Conservation (phyloP, 1,284 basidiomycete genomes). For the Leccinum ponderosum region DNA sequence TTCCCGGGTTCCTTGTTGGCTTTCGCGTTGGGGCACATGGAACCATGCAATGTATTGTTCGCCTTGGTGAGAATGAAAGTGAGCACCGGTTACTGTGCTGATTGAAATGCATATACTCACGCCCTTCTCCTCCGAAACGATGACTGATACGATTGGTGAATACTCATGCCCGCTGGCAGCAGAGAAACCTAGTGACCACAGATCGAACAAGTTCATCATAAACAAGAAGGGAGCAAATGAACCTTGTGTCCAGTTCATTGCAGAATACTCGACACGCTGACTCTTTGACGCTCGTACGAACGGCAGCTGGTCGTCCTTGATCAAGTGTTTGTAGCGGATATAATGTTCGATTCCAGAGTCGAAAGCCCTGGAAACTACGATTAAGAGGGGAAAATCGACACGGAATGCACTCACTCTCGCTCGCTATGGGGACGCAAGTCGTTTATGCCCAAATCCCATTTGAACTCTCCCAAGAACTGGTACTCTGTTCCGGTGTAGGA, state of each 20-base stretch:
- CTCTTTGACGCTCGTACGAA: slow-evolving; percentile 69
- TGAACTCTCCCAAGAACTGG: slow-evolving; percentile 60
- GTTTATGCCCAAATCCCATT: slow-evolving; percentile 56
- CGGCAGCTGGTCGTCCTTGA: slow-evolving; percentile 47
- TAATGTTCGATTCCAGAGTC: slow-evolving; percentile 50
- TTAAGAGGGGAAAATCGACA: not conserved
- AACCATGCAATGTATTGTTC: slow-evolving; percentile 77
- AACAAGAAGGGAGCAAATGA: not conserved
- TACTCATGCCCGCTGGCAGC: slow-evolving; percentile 41
- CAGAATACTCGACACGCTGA: slow-evolving; percentile 65
- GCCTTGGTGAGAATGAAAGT: slow-evolving; percentile 30
- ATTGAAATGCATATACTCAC: slow-evolving; percentile 34
- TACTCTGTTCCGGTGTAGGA: slow-evolving; percentile 49
- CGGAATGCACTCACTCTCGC: slow-evolving; percentile 52
- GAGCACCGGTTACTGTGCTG: not conserved
- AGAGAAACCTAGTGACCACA: slow-evolving; percentile 48
- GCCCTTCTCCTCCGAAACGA: slow-evolving; percentile 55
- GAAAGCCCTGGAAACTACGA: slow-evolving; percentile 42
- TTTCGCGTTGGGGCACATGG: slow-evolving; percentile 66
- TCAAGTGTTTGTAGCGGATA: slow-evolving; percentile 50
- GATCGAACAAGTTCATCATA: not conserved
- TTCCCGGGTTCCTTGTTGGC: slow-evolving; percentile 43
- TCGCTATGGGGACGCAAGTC: slow-evolving; percentile 72
- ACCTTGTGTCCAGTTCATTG: slow-evolving; percentile 73
- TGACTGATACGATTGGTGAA: slow-evolving; percentile 48